Evolutionary conservation across 371 early-diverging fungal genomes (phyloP).

Genomic region (Actinomucor elegans): DNA sequence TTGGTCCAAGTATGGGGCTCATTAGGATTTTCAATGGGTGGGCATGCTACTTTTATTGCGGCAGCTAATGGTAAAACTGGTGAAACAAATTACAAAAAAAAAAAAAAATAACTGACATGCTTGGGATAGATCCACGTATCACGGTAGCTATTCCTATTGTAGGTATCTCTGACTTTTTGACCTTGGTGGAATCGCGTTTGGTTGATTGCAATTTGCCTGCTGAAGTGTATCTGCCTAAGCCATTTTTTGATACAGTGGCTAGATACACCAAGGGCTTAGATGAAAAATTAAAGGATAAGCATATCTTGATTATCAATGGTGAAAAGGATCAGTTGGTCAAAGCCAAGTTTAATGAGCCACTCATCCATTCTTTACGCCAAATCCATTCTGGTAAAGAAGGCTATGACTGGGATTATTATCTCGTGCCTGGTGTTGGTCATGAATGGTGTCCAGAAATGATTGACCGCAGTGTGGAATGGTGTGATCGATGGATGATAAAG

Average conservation of each 20-base stretch:
- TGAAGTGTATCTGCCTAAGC: slow-evolving; percentile 22
- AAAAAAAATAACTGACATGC: background rate
- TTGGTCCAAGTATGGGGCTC: slow-evolving; percentile 51
- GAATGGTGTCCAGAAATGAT: slow-evolving; percentile 41
- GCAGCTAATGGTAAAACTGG: slow-evolving; percentile 40
- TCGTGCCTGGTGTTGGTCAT: slow-evolving; percentile 37
- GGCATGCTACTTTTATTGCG: slow-evolving; percentile 53
- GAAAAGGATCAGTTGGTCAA: slow-evolving; percentile 34
- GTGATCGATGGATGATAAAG: slow-evolving; percentile 34
- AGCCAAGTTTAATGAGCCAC: slow-evolving; percentile 18
- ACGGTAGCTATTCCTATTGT: slow-evolving; percentile 44
- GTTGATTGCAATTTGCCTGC: slow-evolving; percentile 4
- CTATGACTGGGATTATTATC: slow-evolving; percentile 29
- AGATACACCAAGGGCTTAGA: slow-evolving; percentile 14
- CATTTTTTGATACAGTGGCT: slow-evolving; percentile 18
- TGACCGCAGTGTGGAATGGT: slow-evolving; percentile 26
- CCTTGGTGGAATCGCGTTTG: slow-evolving; percentile 29
- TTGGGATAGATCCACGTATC: slow-evolving; percentile 35
- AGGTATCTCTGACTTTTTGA: slow-evolving; percentile 35
- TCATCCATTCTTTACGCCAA: slow-evolving; percentile 19
- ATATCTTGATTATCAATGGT: slow-evolving; percentile 39
- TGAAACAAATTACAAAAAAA: background rate
- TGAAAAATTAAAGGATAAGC: slow-evolving; percentile 21
- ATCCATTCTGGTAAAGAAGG: slow-evolving; percentile 26
- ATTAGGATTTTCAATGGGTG: slow-evolving; percentile 57